These are phyloP conservation scores for Ailanthus altissimus DNA, from an alignment of 345 rosid genomes.

Conservation along the genomic window DNA sequence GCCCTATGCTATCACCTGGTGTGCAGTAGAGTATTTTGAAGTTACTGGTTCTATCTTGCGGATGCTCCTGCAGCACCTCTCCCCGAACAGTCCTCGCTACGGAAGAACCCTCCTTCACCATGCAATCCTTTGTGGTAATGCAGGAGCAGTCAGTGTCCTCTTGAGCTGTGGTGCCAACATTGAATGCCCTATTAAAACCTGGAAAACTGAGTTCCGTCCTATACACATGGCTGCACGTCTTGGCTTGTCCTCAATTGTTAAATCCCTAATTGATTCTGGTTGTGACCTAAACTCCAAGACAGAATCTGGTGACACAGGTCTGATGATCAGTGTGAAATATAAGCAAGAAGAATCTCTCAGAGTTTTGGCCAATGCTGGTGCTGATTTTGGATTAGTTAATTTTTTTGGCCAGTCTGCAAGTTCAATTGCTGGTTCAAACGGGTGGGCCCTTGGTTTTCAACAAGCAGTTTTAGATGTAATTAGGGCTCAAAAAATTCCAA, in stretches of 20 bases:
- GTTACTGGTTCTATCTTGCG: slow-evolving; percentile 67
- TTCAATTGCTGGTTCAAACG: slow-evolving; percentile 53
- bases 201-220: slow-evolving; percentile 59
- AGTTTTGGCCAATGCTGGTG: slow-evolving; percentile 69
- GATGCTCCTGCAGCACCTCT: slow-evolving; percentile 56
- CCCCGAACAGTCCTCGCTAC: slow-evolving; percentile 48
- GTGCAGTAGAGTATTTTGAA: slow-evolving; percentile 94
- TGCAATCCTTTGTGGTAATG: slow-evolving; percentile 80
- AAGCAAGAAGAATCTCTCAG: slow-evolving; percentile 60
- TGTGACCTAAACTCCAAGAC: slow-evolving; percentile 75
- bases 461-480: slow-evolving; percentile 57
- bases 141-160: slow-evolving; percentile 70
- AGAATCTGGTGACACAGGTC: slow-evolving; percentile 72
- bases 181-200: slow-evolving; percentile 56
- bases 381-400: slow-evolving; percentile 79
- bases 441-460: slow-evolving; percentile 73
- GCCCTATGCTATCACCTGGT: slow-evolving; percentile 85
- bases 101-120: slow-evolving; percentile 95
- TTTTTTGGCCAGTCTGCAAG: slow-evolving; percentile 46
- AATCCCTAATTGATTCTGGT: slow-evolving; percentile 58
- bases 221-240: slow-evolving; percentile 81
- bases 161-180: slow-evolving; percentile 58
- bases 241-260: slow-evolving; percentile 54
- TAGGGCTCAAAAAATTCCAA: slow-evolving; percentile 56
- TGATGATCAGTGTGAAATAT: slow-evolving; percentile 65